Evolutionary conservation across 331 rosid species (phyloP), one percentile per base, ranked within the genome.

Genomic region (Quercus tomentella): DNA sequence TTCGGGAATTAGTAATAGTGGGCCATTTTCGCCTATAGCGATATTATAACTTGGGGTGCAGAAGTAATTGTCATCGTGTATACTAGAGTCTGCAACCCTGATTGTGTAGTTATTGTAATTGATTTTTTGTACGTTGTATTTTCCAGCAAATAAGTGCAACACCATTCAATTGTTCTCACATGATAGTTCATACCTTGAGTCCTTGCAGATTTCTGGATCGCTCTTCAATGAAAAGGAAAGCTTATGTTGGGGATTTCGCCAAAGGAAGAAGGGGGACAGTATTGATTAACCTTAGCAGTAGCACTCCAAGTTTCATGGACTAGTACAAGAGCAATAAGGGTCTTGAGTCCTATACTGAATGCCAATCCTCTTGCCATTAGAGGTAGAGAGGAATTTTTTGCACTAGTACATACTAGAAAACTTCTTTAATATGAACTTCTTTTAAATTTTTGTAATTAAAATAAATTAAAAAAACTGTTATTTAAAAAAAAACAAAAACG

Each of bases 161-260:
- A 73, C 58, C 43, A 30, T 16, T 33, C 1, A 43, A 49, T 80
- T 79, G 23, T 76, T n/a, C 43, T 84, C 84, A 11, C 92, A 88
- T 15, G 84, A 55, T 2, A 86, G 52, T 0, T 4, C 28, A 55
- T 78, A 86, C 12, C 81, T 62, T 17, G 0, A 0, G 22, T 75
- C 79, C 1, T 86, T 83, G 10, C 88, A 84, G n/a, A 18, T 0
- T 1, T 7, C 0, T 2, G 87, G 79, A 45, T 75, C 74, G 7
- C 75, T 55, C 41, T 69, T 52, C 4, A 89, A 55, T 15, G 54
- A 35, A 84, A 89, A 20, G 89, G 90, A 16, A 31, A n/a, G 15
- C 70, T 75, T 14, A 89, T 79, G 65, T 76, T 80, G 20, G 55
- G 82, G 9, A 66, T 79, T 4, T 65, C 67, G 22, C 84, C 84